Base-by-base conservation (phyloP, 2,329 filamentous ascomycete species). In the Cephalotrichum gorgonifer region DNA sequence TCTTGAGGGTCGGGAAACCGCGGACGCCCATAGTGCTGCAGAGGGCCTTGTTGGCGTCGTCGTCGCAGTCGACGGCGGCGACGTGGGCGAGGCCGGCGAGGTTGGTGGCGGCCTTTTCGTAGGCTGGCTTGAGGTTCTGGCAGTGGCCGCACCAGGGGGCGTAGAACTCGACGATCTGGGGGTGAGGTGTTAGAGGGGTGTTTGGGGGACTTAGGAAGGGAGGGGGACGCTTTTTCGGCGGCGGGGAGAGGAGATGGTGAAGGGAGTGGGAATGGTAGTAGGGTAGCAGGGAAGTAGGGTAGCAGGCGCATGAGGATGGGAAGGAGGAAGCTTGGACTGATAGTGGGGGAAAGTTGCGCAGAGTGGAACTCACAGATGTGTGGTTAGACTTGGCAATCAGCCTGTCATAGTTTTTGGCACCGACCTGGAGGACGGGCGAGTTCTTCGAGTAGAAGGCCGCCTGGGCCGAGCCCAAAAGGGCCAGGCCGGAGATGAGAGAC, bases 121-220 rank as follows among this genome's bases (percentile, higher is more conserved):
- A 98, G 42, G 88, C 87, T 3, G 90, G 91, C 70, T 96, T 90
- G 60, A 98, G 84, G 69, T 86, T 96, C 69, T 95, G 79, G 72
- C 93, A 98, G 70, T 97, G 93, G 39, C 91, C 93, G 61, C 93
- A 97, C 91, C 91, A 97, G 23, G 91, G 91, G 8, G 91, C 91
- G 62, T 95, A 97, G 76, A 97, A 97, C 69, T 90, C 88, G 63
- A 81, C 69, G 43, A 81, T 76, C 76, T 82, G 55, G 6, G 43
- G 39, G n/a, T n/a, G n/a, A n/a, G n/a, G n/a, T n/a, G 28, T 15
- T 15, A 47, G 12, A 15, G 46, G 11, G 30, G 3, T 22, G 35
- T 39, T 22, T 22, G 35, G 20, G 35, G n/a, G 35, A 17, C 15
- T 5, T 35, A 8, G 33, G 9, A 5, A 9, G 33, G 33, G 33